Evolutionary conservation across 164 flowering plant genomes (phyloP), one percentile per base, ranked within the genome.

Genomic region (Dillenia suffruticosa): DNA sequence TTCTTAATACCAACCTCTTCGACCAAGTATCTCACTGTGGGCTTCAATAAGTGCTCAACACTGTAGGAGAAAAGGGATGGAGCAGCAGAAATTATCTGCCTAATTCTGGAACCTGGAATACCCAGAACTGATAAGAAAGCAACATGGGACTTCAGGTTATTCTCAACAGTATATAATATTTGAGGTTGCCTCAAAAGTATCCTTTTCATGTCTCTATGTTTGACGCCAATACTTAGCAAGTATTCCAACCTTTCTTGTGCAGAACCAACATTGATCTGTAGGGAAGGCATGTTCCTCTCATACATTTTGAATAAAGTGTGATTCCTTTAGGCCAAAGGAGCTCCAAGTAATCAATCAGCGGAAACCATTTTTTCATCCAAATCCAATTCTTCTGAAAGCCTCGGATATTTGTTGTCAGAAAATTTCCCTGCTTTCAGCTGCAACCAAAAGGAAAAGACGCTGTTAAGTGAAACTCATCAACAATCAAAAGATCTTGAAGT

Each of bases 21-120:
- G 62, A 89, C 71, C 79, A 93, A 78, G 70, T 89, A 93, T 65
- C 92, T 81, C 46, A 86, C 84, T 11, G 95, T 90, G 64, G 98
- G 97, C 64, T 84, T 93, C 58, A 93, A 63, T 60, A 97, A 93
- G 47, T 89, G 91, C 54, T 93, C 91, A 50, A 93, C 85, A 67
- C 98, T 90, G 64, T 90, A 93, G n/a, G 94, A 88, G 65, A 93
- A 87, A 22, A 93, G 71, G 11, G 97, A 93, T 40, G 98, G 98
- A 59, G 97, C 79, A 70, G 84, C 82, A 71, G 86, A 73, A 69
- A 90, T 86, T 57, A 93, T 76, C 68, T 86, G 90, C 55, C 95
- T 95, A 46, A 93, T 70, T 75, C 79, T 78, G 51, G 98, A 80
- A 61, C 76, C 75, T 22, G 91, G 96, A 46, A 93, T 81, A 15